phyloP scores from a whole-genome alignment of 2,329 filamentous ascomycete species.

The Colletotrichum noveboracense region DNA sequence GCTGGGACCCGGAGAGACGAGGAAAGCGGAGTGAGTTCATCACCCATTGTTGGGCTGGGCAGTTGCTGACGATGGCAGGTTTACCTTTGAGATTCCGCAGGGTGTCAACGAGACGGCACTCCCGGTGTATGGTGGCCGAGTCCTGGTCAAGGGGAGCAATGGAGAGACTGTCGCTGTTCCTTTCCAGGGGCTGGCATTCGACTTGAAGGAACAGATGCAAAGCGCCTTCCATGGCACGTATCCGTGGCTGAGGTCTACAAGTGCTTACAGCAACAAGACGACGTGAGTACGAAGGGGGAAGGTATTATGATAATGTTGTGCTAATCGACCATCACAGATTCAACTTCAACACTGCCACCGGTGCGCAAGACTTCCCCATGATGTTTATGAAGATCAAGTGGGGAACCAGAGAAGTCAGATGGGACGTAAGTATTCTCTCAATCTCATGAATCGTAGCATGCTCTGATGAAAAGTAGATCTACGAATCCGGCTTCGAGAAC shows the following conservation, averaged over 20 bases:
- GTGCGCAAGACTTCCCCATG: constrained; percentile 23
- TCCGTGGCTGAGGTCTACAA: constrained; percentile 6
- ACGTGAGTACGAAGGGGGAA: background rate
- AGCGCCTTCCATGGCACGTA: constrained; percentile 15
- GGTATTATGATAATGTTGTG: background rate
- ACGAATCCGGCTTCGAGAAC: constrained; percentile 41
- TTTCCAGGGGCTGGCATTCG: constrained; percentile 22
- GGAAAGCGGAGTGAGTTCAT: background rate
- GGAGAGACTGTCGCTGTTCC: constrained; percentile 36
- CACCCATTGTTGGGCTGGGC: background rate
- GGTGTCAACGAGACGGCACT: constrained; percentile 31
- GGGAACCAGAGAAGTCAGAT: constrained; percentile 26
- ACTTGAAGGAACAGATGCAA: constrained; percentile 14
- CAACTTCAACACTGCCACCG: constrained; percentile 10
- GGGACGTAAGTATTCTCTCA: constrained; percentile 16
- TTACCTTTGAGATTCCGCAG: constrained; percentile 28
- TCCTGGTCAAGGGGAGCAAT: constrained; percentile 33
- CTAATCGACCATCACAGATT: background rate
- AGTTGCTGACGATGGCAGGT: background rate
- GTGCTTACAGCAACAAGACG: constrained; percentile 10
- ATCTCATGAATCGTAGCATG: rapidly evolving
- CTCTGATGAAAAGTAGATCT: constrained; percentile 31
- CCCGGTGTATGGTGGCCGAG: constrained; percentile 37
- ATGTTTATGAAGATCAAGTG: constrained; percentile 23
- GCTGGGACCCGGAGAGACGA: background rate